phyloP scores from a whole-genome alignment of 176 grass and related monocot species.

The Rhynchospora tenuis region DNA sequence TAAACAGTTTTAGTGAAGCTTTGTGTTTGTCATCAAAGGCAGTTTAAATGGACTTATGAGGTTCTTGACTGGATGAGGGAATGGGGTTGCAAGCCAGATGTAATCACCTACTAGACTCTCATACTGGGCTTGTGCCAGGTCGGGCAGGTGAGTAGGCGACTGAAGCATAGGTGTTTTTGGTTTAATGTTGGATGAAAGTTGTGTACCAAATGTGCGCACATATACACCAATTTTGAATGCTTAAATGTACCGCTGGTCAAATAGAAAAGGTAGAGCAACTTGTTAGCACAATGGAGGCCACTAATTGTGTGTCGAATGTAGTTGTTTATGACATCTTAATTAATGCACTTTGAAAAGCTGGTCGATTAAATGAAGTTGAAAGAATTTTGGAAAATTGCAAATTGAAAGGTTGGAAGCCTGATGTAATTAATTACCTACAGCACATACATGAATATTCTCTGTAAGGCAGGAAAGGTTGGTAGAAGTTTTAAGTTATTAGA shows the following conservation, averaged over 20 bases:
- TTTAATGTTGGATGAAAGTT: constrained; percentile 69
- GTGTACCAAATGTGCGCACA: constrained; percentile 64
- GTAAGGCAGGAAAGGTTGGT: constrained; percentile 52
- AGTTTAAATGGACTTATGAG: constrained; percentile 57
- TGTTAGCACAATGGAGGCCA: constrained; percentile 46
- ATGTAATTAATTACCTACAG: constrained; percentile 78
- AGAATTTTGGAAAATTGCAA: constrained; percentile 42
- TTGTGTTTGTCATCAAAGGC: constrained; percentile 48
- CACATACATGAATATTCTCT: constrained; percentile 75
- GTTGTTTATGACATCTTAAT: constrained; percentile 78
- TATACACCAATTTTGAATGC: constrained; percentile 77
- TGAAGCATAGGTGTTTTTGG: constrained; percentile 77
- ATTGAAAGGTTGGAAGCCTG: constrained; percentile 54
- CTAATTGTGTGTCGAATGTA: constrained; percentile 52
- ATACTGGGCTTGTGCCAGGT: constrained; percentile 63
- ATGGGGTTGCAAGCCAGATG: constrained; percentile 44
- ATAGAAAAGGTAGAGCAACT: constrained; percentile 48
- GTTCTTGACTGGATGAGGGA: constrained; percentile 53
- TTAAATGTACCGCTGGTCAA: constrained; percentile 46
- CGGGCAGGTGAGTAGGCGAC: constrained; percentile 47
- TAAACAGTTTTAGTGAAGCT: constrained; percentile 73
- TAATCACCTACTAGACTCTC: constrained; percentile 76
- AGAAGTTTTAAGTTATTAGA: constrained; percentile 51
- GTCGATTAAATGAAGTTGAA: constrained; percentile 55
- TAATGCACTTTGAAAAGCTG: constrained; percentile 52